Base-by-base conservation (phyloP, 345 rosid genomes). In the Gossypium ekmanianum region DNA sequence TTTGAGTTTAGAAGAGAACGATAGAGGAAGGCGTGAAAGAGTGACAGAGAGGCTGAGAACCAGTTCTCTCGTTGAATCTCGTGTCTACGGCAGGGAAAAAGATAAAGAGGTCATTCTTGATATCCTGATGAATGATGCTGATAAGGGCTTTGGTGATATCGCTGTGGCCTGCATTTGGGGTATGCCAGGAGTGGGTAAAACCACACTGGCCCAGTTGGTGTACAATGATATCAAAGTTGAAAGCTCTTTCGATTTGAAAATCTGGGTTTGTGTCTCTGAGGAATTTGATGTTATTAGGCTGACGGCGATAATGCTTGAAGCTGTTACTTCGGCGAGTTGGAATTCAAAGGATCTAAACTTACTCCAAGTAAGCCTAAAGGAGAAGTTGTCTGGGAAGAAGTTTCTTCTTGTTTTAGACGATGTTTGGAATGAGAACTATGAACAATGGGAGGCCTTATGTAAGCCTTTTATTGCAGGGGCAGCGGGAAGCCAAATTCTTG, bases 121-220 rank as follows among this genome's bases (percentile, higher is more conserved):
- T 5, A 1, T 59, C 12, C 24, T 83, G 71, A 29, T 75, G 69
- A 66, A 44, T 18, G 16, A 17, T 61, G 24, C 68, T 39, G 57
- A 2, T 26, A 11, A 12, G 62, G 61, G 58, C 2, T n/a, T 18
- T 9, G 41, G 41, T 61, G 69, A 39, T 20, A 24, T 68, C 3
- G 54, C 48, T 45, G 78, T 83, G 2, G 71, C 83, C 51, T 43
- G 83, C 16, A 83, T 85, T 24, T 61, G 81, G 1, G 81, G 86
- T 0, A 73, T 68, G 61, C 64, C 55, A 4, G 88, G 86, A 8
- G 54, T 80, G 1, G 83, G 83, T 27, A 83, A 83, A 62, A 83
- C 84, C 11, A 73, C 88, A 0, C 77, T 79, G 58, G 80, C 77
- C 41, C 75, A 73, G 74, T 41, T 77, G 41, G 73, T 73, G 0